Base-by-base conservation (phyloP, 225 moss, liverwort and hornwort species). In the Straminergon stramineum region DNA sequence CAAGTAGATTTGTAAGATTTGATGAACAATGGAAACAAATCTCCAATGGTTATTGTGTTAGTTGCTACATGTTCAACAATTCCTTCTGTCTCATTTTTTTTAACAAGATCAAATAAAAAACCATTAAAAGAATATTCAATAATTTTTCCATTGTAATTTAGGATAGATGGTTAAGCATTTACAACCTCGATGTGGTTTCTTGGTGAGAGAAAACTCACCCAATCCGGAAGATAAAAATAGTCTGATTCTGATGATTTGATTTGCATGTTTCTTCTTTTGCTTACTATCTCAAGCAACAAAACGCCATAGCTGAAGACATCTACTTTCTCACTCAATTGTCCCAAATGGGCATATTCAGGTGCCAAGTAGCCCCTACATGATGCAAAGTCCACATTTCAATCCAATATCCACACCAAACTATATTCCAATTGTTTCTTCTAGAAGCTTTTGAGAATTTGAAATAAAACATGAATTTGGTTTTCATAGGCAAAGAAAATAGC, bases 311-410 rank as follows among this genome's bases (percentile, higher is more conserved):
- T 86, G 51, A 91, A 91, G 37, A 91, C 91, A n/a, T 91, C 91
- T 34, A 91, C 64, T 89, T 91, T 91, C 32, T 89, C 91, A 45
- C 91, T 91, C 9, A 91, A 7, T 5, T 87, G 84, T 57, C 91
- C 89, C 79, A 91, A 51, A 17, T 89, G 89, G 8, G 89, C 91
- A 79, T 91, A 91, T n/a, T 91, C 91, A 7, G 89, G 91, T n/a
- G 91, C 91, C 53, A 91, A 62, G 7, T 91, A 89, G 45, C 87
- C 91, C 65, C 89, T 91, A 35, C 84, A 79, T 28, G 2, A 64
- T 64, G 6, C n/a, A 88, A n/a, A 57, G 4, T 51, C 18, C 8
- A 37, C 80, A 71, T 39, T 35, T 35, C 1, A 83, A 63, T 31
- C 51, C 30, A 65, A 7, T 35, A 11, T 19, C 17, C 39, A 27